Percentiles rank a stretch among this genome's conserved stretches.
These are phyloP conservation scores for Capronia epimyces DNA, from an alignment of 2,329 filamentous ascomycete species.

Conservation along the genomic window DNA sequence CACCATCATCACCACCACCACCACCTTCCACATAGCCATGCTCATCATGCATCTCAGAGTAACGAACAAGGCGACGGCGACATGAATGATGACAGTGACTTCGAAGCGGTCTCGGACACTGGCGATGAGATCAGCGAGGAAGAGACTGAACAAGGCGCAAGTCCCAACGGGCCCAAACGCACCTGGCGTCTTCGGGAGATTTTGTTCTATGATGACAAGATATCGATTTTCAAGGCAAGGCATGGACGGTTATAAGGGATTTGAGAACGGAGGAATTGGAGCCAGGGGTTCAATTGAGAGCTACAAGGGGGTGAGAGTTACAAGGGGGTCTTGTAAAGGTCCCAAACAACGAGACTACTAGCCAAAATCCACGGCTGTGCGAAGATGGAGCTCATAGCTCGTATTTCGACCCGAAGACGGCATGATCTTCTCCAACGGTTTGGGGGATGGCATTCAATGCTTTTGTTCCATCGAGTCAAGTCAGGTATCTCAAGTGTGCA, in stretches of 20 bases:
- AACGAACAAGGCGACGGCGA: constrained; percentile 37
- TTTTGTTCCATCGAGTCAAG: no score
- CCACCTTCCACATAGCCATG: constrained; percentile 30
- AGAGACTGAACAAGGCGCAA: constrained; percentile 48
- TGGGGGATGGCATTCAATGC: no score
- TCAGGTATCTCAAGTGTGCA: no score
- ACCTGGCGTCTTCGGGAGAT: constrained; percentile 66
- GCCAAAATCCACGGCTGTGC: no score
- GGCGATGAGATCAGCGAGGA: constrained; percentile 45
- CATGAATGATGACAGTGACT: constrained; percentile 31
- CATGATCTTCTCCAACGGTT: no score
- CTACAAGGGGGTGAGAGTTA: no score
- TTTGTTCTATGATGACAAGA: constrained; percentile 77
- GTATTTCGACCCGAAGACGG: no score
- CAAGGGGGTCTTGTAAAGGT: no score
- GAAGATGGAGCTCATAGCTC: no score
- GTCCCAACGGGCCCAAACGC: constrained; percentile 31
- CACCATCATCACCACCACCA: constrained; percentile 7
- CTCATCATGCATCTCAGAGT: constrained; percentile 31
- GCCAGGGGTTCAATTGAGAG: no score
- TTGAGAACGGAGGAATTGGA: background rate
- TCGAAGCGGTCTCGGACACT: constrained; percentile 33
- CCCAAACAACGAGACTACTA: no score
- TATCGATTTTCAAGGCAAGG: constrained; percentile 71
- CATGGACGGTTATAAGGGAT: constrained; percentile 49